Evolutionary conservation across 2,329 filamentous ascomycete species (phyloP).

Genomic region (Aspergillus spinulosporus): DNA sequence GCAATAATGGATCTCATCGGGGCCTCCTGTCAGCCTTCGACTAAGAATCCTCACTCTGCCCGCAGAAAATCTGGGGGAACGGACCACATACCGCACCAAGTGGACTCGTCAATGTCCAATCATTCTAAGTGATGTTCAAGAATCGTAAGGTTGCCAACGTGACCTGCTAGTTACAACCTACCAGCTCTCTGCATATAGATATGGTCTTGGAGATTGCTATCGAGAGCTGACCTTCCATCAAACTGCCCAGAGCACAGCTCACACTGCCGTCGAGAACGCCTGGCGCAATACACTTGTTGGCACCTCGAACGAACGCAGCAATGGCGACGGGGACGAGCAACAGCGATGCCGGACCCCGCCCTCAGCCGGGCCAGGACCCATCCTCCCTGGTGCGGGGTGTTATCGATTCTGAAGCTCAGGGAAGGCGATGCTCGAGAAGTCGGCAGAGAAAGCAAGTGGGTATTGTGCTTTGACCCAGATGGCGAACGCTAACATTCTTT

Average conservation of each 20-base stretch:
- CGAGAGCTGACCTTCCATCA: background rate
- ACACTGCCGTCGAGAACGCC: too few species aligned
- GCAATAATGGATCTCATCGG: background rate
- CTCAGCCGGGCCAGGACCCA: background rate
- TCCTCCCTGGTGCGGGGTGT: background rate
- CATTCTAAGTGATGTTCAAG: background rate
- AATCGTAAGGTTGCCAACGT: background rate
- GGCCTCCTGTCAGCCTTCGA: background rate
- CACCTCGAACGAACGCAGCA: background rate
- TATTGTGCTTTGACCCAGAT: background rate
- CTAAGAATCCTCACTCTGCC: background rate
- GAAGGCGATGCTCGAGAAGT: background rate
- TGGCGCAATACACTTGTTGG: background rate
- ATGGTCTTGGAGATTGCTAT: background rate
- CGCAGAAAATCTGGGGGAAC: background rate
- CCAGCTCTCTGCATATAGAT: background rate
- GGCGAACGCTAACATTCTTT: background rate
- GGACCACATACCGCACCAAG: background rate
- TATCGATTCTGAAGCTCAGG: background rate
- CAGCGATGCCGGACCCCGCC: background rate
- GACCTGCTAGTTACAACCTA: background rate
- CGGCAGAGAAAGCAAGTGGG: conserved; percentile 7
- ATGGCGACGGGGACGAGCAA: conserved; percentile 5
- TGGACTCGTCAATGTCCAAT: background rate
- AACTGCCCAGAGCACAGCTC: background rate